A percentile compares a stretch with the other conserved stretches of the same genome.
phyloP scores from a whole-genome alignment of 176 grass and related monocot genomes.

The Tillandsia leiboldiana region DNA sequence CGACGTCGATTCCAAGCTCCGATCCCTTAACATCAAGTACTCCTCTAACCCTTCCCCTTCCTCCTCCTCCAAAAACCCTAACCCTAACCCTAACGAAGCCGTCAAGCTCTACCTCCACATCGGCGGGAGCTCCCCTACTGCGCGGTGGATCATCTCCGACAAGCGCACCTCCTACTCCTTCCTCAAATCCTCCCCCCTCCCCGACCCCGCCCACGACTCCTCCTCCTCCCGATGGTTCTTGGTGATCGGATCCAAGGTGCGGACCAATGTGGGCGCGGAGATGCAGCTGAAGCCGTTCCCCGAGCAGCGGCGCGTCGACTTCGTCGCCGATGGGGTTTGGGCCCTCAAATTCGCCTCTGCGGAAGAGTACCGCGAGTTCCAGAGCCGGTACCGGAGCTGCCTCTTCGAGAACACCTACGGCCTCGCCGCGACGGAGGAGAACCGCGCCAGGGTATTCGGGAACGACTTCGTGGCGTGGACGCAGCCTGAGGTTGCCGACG shows the following conservation, averaged over 20 bases:
- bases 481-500: constrained; percentile 42
- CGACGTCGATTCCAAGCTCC: constrained; percentile 57
- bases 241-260: constrained; percentile 47
- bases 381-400: constrained; percentile 49
- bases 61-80: constrained; percentile 5
- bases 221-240: constrained; percentile 40
- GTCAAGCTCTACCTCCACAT: constrained; percentile 80
- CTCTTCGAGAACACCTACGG: constrained; percentile 88
- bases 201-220: constrained; percentile 3
- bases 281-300: constrained; percentile 83
- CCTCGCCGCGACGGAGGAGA: constrained; percentile 64
- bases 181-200: constrained; percentile 17
- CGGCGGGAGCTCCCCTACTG: constrained; percentile 57
- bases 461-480: constrained; percentile 81
- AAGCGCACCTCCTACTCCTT: constrained; percentile 55
- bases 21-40: constrained; percentile 62
- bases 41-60: constrained; percentile 17
- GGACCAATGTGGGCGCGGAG: constrained; percentile 35
- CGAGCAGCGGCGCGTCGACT: constrained; percentile 50
- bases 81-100: not conserved
- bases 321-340: constrained; percentile 67
- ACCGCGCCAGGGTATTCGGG: constrained; percentile 63
- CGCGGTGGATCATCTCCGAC: constrained; percentile 55
- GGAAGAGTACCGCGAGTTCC: constrained; percentile 58
- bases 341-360: constrained; percentile 55